Base-by-base conservation (phyloP, 768 basidiomycete species). In the Podaxis rugospora region DNA sequence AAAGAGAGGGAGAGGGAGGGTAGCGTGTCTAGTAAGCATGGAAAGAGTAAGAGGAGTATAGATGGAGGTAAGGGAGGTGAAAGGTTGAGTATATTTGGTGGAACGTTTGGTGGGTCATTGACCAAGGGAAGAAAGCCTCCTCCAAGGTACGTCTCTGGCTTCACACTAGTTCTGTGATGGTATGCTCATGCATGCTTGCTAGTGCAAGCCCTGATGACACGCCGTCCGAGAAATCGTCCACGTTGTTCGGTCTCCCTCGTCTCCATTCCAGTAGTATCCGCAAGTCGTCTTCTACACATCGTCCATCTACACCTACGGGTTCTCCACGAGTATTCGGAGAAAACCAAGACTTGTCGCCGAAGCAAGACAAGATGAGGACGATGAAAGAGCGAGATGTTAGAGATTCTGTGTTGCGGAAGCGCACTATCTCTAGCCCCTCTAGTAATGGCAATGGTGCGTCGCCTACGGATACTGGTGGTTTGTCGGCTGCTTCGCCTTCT, bases 1-100 rank as follows among this genome's bases (percentile, higher is more conserved):
- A 75, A 73, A 57, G 69, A 71, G 47, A 72, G 72, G 46, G 75
- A 74, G 56, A 57, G 67, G 14, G 57, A 54, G 14, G 52, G 52
- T 4, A 57, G 57, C 10, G 57, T 57, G 3, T 57, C 66, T 0
- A 69, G 68, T 57, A 70, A 79, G 55, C 78, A 79, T 32, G 69
- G 76, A 23, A 78, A 83, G 60, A 62, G 70, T 16, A 87, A 83
- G 72, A 81, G 79, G 63, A 81, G 80, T 62, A 51, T 75, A 14
- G 88, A 89, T 55, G 75, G 66, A 9, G 64, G 73, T 2, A 78
- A 78, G 64, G 78, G 75, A 57, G 68, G 70, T 11, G 88, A 90
- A 44, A 77, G 91, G n/a, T 71, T 91, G 62, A 94, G 93, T 67
- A 86, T 96, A 67, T 96, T 97, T 68, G 91, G 90, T 13, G 81